Conservation (phyloP, 1,284 basidiomycete genomes). For the Leccinum solheimii region DNA sequence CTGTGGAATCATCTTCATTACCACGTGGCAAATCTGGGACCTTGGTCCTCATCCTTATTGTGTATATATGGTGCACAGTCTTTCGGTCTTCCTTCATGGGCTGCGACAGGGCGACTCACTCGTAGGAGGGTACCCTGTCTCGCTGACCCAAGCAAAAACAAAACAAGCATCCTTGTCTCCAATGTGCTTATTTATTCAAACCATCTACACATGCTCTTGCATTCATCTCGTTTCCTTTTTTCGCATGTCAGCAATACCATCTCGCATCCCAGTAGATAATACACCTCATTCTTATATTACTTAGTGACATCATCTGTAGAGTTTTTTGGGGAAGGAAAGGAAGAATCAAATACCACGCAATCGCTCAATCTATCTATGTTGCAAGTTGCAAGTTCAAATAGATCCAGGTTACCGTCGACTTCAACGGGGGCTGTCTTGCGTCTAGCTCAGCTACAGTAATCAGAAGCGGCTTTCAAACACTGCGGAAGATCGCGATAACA, state of each 20-base stretch:
- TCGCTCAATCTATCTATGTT: background rate
- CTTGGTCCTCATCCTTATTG: conserved; percentile 18
- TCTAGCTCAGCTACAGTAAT: background rate
- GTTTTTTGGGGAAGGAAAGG: conserved; percentile 6
- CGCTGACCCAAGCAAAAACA: background rate
- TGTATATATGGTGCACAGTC: conserved; percentile 27
- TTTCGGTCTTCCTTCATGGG: conserved; percentile 3
- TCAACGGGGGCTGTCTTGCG: background rate
- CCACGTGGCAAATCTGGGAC: conserved; percentile 3
- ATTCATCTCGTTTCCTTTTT: conserved; percentile 5
- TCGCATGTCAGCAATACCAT: conserved; percentile 18
- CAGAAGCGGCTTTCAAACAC: background rate
- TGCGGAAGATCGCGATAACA: background rate
- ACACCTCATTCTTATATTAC: conserved; percentile 25
- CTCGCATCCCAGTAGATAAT: conserved; percentile 29
- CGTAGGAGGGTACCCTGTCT: conserved; percentile 10
- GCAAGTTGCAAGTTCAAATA: background rate
- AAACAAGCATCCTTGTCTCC: conserved; percentile 4
- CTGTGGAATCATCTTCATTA: conserved; percentile 2
- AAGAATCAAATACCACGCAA: conserved; percentile 26
- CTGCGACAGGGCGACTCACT: conserved; percentile 3
- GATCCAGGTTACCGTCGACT: background rate
- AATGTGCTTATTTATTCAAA: conserved; percentile 10
- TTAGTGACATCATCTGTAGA: conserved; percentile 30
- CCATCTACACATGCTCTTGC: background rate